Conservation (phyloP, 805 yeast species). For the Dipodascus geniculatus region DNA sequence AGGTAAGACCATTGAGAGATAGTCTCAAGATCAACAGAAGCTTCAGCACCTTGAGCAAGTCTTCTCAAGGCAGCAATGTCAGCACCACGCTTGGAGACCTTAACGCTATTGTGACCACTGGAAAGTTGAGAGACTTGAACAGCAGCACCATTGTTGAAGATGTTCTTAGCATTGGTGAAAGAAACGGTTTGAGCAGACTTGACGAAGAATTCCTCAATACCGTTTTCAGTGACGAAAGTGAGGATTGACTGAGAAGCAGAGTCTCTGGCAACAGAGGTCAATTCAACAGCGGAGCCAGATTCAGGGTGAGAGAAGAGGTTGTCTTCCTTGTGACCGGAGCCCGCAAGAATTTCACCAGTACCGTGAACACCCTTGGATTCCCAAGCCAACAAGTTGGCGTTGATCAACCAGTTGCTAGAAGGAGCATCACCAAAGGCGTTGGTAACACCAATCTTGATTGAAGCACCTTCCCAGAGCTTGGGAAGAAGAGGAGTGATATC, state of each 20-base stretch:
- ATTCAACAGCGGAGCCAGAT: background rate
- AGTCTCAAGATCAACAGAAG: slow-evolving; percentile 1
- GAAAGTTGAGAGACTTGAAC: slow-evolving; percentile 1
- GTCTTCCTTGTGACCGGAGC: background rate
- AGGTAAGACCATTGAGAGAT: background rate
- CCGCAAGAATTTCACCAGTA: slow-evolving; percentile 10
- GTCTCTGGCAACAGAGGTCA: background rate
- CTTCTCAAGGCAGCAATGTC: background rate
- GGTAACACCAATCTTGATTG: slow-evolving; percentile 41
- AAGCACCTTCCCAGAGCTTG: slow-evolving; percentile 42
- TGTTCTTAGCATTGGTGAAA: background rate
- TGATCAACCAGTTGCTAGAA: slow-evolving; percentile 23
- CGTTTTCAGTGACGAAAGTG: background rate
- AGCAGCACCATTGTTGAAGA: slow-evolving; percentile 1
- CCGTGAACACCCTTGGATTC: slow-evolving; percentile 17
- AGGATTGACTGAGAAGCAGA: background rate
- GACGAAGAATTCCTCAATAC: background rate
- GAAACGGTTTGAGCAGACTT: background rate
- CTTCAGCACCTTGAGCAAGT: background rate
- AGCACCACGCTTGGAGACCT: background rate
- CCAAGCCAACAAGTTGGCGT: slow-evolving; percentile 24
- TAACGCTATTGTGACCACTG: background rate
- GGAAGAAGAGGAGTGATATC: slow-evolving; percentile 67
- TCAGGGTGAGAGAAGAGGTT: background rate
- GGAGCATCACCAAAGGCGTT: slow-evolving; percentile 14